phyloP scores from a whole-genome alignment of 2,329 filamentous ascomycete species.

The Xylariaceae sp. region DNA sequence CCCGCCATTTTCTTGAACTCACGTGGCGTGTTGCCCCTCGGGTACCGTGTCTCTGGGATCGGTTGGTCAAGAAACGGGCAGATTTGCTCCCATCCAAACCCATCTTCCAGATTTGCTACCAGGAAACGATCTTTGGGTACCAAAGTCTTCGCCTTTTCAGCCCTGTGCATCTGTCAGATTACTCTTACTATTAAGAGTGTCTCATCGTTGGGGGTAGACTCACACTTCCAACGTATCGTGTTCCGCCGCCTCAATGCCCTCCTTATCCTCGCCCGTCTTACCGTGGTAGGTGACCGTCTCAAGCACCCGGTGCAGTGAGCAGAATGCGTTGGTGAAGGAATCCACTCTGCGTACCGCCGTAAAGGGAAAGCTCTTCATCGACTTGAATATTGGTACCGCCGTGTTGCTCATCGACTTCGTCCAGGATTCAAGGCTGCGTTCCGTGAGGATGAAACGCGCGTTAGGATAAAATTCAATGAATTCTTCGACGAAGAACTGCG shows the following conservation, averaged over 20 bases:
- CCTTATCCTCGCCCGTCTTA: slow-evolving; percentile 13
- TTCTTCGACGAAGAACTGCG: slow-evolving; percentile 39
- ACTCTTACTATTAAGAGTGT: not conserved
- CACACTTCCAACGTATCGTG: slow-evolving; percentile 23
- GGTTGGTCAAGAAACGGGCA: slow-evolving; percentile 43
- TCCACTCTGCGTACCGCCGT: slow-evolving; percentile 35
- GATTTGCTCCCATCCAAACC: slow-evolving; percentile 46
- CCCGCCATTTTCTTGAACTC: slow-evolving; percentile 36
- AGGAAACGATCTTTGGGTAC: slow-evolving; percentile 41
- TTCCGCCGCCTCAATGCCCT: slow-evolving; percentile 19
- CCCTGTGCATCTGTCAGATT: slow-evolving; percentile 30
- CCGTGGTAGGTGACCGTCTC: slow-evolving; percentile 25
- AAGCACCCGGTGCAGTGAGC: slow-evolving; percentile 23
- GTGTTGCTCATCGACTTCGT: slow-evolving; percentile 40
- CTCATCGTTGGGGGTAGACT: not conserved
- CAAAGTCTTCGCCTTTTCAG: slow-evolving; percentile 34
- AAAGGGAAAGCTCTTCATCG: slow-evolving; percentile 35
- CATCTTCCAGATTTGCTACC: slow-evolving; percentile 44
- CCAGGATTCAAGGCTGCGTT: slow-evolving; percentile 43
- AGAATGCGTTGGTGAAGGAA: slow-evolving; percentile 25
- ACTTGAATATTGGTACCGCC: slow-evolving; percentile 17
- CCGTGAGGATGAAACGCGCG: slow-evolving; percentile 45
- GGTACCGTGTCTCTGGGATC: slow-evolving; percentile 42
- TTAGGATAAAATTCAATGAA: slow-evolving; percentile 41
- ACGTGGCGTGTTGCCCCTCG: slow-evolving; percentile 39